These are phyloP conservation scores for Daldinia caldariorum DNA, from an alignment of 495 filamentous ascomycete genomes.

Conservation along the genomic window DNA sequence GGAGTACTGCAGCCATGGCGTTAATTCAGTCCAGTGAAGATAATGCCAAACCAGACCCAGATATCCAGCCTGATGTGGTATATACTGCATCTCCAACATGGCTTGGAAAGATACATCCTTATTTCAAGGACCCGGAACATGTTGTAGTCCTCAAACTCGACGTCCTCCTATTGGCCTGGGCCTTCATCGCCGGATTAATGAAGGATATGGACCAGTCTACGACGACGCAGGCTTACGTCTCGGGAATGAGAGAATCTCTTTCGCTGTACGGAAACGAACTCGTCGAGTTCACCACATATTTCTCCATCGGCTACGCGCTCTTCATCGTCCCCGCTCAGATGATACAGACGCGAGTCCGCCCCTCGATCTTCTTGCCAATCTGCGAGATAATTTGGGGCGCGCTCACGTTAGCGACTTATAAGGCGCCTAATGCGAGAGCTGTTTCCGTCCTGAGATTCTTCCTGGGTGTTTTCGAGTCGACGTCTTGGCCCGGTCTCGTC, in stretches of 20 bases:
- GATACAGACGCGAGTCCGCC: slow-evolving; percentile 59
- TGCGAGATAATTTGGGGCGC: slow-evolving; percentile 60
- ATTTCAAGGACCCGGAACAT: slow-evolving; percentile 17
- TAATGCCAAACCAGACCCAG: background rate
- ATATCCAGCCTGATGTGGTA: background rate
- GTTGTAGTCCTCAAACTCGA: slow-evolving; percentile 46
- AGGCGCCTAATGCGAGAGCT: slow-evolving; percentile 52
- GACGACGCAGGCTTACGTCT: slow-evolving; percentile 54
- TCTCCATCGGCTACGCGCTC: slow-evolving; percentile 62
- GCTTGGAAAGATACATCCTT: slow-evolving; percentile 26
- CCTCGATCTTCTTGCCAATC: slow-evolving; percentile 61
- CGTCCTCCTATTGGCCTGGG: slow-evolving; percentile 41
- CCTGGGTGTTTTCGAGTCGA: slow-evolving; percentile 53
- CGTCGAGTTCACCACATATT: background rate
- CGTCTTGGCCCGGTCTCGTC: slow-evolving; percentile 47
- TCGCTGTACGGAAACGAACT: background rate
- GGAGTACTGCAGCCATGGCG: background rate
- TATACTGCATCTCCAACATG: slow-evolving; percentile 3
- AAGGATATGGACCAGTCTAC: slow-evolving; percentile 53
- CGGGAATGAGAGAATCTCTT: slow-evolving; percentile 58
- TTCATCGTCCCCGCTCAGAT: slow-evolving; percentile 64
- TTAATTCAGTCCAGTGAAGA: background rate
- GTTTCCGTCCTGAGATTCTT: slow-evolving; percentile 61
- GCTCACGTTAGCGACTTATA: slow-evolving; percentile 51
- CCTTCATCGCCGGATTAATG: slow-evolving; percentile 47